phyloP scores from a whole-genome alignment of 176 grass and related monocot species.

The Chrysopogon serrulatus region DNA sequence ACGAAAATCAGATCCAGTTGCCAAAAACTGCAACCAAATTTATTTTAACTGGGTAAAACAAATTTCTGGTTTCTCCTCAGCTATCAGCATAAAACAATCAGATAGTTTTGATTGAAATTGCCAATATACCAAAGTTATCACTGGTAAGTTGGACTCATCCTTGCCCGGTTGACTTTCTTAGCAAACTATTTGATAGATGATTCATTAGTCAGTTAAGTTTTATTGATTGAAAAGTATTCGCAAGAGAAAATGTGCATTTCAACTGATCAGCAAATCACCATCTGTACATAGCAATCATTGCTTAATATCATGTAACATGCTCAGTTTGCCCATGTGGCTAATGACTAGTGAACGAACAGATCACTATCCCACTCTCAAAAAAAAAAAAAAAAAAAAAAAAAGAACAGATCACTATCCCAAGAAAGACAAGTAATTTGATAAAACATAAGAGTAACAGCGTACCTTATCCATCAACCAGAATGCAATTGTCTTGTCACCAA shows the following conservation, averaged over 20 bases:
- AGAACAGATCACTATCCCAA: background rate
- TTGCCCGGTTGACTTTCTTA: background rate
- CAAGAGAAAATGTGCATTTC: background rate
- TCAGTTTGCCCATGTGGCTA: background rate
- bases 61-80: background rate
- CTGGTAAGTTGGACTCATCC: background rate
- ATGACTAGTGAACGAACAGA: background rate
- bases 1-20: background rate
- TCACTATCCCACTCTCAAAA: background rate
- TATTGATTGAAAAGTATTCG: background rate
- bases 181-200: background rate
- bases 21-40: background rate
- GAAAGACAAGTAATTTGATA: conserved; percentile 12
- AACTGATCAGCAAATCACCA: background rate
- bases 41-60: background rate
- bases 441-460: background rate
- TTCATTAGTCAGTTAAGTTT: background rate
- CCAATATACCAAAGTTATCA: background rate
- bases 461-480: conserved; percentile 94
- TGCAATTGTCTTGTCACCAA: conserved; percentile 98
- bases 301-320: background rate
- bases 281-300: background rate
- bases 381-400: too few species aligned
- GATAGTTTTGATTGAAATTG: background rate
- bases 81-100: background rate